Conservation (phyloP, 257 asterid species). For the Dorcoceras hygrometricum region DNA sequence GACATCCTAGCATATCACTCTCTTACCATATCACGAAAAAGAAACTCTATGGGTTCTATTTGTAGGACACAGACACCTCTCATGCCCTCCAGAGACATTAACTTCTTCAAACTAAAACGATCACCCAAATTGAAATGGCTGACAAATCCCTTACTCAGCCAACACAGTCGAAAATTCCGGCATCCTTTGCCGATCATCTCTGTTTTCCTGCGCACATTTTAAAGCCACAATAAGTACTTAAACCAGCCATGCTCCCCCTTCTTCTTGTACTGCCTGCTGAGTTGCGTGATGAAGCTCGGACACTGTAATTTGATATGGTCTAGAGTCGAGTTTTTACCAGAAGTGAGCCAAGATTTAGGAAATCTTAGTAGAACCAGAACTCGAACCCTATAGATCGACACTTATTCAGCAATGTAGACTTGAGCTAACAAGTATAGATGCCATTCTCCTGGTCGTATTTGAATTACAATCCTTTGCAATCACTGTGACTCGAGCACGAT, state of each 20-base stretch:
- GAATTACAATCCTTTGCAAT: slow-evolving; percentile 46
- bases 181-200: slow-evolving; percentile 41
- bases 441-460: slow-evolving; percentile 12
- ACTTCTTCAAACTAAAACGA: too few relatives aligned
- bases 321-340: background rate
- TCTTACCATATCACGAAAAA: too few relatives aligned
- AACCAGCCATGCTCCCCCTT: slow-evolving; percentile 16
- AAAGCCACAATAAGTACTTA: slow-evolving; percentile 30
- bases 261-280: slow-evolving; percentile 17
- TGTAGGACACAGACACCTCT: too few relatives aligned
- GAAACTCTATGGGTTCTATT: too few relatives aligned
- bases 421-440: slow-evolving; percentile 31
- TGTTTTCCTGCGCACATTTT: slow-evolving; percentile 31
- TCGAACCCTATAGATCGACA: slow-evolving; percentile 15
- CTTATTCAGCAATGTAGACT: slow-evolving; percentile 31
- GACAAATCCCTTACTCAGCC: slow-evolving; percentile 12
- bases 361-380: slow-evolving; percentile 12
- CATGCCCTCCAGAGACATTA: too few relatives aligned
- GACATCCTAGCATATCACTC: too few relatives aligned
- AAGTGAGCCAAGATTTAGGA: background rate
- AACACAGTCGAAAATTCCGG: slow-evolving; percentile 31
- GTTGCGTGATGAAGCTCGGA: background rate
- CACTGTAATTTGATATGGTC: slow-evolving; percentile 4
- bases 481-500: slow-evolving; percentile 25
- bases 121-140: too few relatives aligned